Base-by-base conservation (phyloP, 192 early-diverging fungal species). In the Globomyces pollinis-pini region DNA sequence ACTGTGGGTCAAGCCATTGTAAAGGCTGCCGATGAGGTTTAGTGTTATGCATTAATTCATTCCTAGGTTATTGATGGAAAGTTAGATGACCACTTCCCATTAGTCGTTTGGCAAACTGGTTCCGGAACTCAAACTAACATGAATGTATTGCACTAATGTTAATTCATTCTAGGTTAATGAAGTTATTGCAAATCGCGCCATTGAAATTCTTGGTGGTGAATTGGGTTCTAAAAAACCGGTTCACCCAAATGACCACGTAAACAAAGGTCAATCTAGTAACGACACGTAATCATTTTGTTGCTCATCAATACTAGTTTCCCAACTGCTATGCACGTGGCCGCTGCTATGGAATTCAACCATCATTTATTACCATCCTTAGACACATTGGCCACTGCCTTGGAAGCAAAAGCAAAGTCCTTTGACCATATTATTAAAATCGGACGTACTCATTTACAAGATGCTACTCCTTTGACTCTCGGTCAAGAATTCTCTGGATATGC, bases 241-340 rank as follows among this genome's bases (percentile, higher is more conserved):
- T 33, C 96, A 99, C 69, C 96, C 96, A 35, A 99, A 99, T 74
- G 96, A 99, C 76, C 93, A 96, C 56, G 94, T 97, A 66, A 99
- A 99, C 84, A 95, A 92, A 83, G 88, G 88, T 56, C 94, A 97
- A 74, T 93, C 91, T 38, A 94, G 92, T 43, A 99, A 99, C 68
- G 96, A 99, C 67, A 94, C 94, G n/a, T n/a, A 65, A 81, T 55
- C 59, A 79, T 73, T 16, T 58, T n/a, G 54, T 33, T 26, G 8
- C 31, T 39, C n/a, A n/a, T n/a, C n/a, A n/a, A n/a, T n/a, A n/a
- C n/a, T n/a, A n/a, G n/a, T 50, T 99, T 99, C 84, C 96, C 96
- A 23, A 97, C 94, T 26, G 93, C 94, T 60, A 99, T 99, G 96
- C 94, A 97, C 74, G 86, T 99, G 62, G 86, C 94, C n/a, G 91